phyloP scores from a whole-genome alignment of 306 rosid genomes.

The Gillenia trifoliata region DNA sequence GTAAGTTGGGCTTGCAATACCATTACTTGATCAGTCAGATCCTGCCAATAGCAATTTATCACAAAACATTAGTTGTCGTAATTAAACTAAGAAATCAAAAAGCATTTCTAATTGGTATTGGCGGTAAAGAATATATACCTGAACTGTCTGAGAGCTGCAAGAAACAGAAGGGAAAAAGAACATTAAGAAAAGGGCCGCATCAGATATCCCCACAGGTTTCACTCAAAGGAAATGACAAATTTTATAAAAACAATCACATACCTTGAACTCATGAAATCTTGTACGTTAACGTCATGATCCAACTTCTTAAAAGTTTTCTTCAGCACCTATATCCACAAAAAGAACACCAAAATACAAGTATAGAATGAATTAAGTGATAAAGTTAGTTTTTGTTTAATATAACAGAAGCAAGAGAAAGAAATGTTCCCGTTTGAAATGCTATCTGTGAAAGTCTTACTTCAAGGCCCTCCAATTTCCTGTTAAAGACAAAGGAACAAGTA shows the following conservation, averaged over 20 bases:
- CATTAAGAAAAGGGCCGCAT: constrained; percentile 5
- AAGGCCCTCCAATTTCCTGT: constrained; percentile 83
- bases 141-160: constrained; percentile 59
- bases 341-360: constrained; percentile 17
- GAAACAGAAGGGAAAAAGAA: constrained; percentile 19
- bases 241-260: constrained; percentile 17
- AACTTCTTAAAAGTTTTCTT: constrained; percentile 82
- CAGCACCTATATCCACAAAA: constrained; percentile 51
- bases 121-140: constrained; percentile 39
- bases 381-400: background rate
- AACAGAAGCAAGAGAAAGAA: constrained; percentile 8
- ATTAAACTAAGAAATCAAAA: constrained; percentile 17
- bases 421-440: constrained; percentile 11
- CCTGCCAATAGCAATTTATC: constrained; percentile 40
- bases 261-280: constrained; percentile 48
- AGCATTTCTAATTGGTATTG: background rate
- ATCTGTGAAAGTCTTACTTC: constrained; percentile 48
- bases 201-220: constrained; percentile 17
- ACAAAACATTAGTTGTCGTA: constrained; percentile 14
- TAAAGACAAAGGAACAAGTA: constrained; percentile 26
- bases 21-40: constrained; percentile 41
- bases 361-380: background rate
- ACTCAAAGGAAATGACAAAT: constrained; percentile 18
- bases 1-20: constrained; percentile 45
- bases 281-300: constrained; percentile 54